Evolutionary conservation across 1,284 basidiomycete species (phyloP).

Genomic region (Tilletia caries): DNA sequence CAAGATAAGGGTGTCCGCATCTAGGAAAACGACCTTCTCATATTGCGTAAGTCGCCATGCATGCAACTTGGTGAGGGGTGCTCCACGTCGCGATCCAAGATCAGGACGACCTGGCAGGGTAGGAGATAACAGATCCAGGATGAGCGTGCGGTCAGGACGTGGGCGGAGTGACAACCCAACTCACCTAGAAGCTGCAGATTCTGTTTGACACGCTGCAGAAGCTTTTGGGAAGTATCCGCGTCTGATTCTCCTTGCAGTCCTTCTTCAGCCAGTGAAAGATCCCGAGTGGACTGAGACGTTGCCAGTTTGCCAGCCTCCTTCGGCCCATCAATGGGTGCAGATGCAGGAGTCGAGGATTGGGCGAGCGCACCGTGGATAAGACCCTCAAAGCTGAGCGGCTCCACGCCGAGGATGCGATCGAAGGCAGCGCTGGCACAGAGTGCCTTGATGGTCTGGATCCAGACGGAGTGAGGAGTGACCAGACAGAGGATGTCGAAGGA

Average conservation of each 20-base stretch:
- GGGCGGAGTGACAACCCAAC: neutral
- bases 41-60: conserved; percentile 84
- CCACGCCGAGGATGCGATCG: conserved; percentile 82
- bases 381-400: conserved; percentile 51
- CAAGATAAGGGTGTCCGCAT: conserved; percentile 90
- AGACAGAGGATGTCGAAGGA: conserved; percentile 72
- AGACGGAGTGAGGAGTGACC: conserved; percentile 86
- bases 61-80: conserved; percentile 89
- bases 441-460: conserved; percentile 76
- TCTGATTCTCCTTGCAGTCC: neutral
- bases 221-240: neutral
- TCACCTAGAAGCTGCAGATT: conserved; percentile 10
- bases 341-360: neutral
- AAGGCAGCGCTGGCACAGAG: conserved; percentile 68
- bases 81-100: conserved; percentile 62
- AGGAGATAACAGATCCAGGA: neutral
- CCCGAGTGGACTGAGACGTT: neutral
- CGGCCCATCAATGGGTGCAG: neutral
- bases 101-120: conserved; percentile 65
- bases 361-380: conserved; percentile 21
- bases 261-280: neutral
- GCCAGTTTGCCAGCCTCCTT: neutral
- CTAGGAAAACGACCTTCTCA: conserved; percentile 85
- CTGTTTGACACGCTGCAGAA: neutral
- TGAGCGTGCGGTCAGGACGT: neutral